These are phyloP conservation scores for Byssothecium circinans DNA, from an alignment of 2,329 filamentous ascomycete species.

Conservation along the genomic window DNA sequence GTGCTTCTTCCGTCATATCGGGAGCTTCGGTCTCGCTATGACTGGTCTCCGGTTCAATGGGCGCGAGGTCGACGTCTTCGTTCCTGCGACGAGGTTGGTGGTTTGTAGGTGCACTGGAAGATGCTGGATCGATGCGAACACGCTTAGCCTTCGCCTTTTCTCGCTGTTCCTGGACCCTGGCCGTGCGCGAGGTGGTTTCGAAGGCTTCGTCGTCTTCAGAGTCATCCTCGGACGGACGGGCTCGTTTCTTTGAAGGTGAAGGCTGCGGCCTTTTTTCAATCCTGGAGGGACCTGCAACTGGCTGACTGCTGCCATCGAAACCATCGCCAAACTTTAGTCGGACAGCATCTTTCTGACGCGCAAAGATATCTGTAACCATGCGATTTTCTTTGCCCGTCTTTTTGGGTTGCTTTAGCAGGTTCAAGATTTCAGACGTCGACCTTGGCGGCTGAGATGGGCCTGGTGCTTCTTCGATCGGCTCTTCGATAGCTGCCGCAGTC, in stretches of 20 bases:
- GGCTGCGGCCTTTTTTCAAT: conserved; percentile 31
- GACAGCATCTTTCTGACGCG: conserved; percentile 43
- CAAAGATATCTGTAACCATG: conserved; percentile 38
- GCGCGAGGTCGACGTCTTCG: conserved; percentile 3
- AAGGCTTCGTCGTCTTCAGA: conserved; percentile 49
- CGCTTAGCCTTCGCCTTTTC: conserved; percentile 30
- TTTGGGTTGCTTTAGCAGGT: conserved; percentile 18
- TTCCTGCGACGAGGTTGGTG: conserved; percentile 25
- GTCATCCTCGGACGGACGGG: conserved; percentile 7
- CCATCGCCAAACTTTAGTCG: conserved; percentile 45
- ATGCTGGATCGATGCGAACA: conserved; percentile 25
- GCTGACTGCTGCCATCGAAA: conserved; percentile 32
- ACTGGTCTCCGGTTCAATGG: conserved; percentile 20
- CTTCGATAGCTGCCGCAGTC: conserved; percentile 3
- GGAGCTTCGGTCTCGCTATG: conserved; percentile 27
- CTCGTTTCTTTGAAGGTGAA: conserved; percentile 27
- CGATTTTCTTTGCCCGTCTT: conserved; percentile 40
- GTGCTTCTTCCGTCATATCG: conserved; percentile 29
- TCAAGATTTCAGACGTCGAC: conserved; percentile 24
- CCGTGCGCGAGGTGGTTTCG: conserved; percentile 42
- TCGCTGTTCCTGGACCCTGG: conserved; percentile 40
- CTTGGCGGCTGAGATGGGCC: conserved; percentile 19
- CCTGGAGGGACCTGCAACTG: conserved; percentile 26
- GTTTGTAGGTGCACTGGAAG: conserved; percentile 29
- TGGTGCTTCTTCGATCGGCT: conserved; percentile 4